phyloP scores from a whole-genome alignment of 192 early-diverging fungal genomes.

The Umbelopsis isabellina region DNA sequence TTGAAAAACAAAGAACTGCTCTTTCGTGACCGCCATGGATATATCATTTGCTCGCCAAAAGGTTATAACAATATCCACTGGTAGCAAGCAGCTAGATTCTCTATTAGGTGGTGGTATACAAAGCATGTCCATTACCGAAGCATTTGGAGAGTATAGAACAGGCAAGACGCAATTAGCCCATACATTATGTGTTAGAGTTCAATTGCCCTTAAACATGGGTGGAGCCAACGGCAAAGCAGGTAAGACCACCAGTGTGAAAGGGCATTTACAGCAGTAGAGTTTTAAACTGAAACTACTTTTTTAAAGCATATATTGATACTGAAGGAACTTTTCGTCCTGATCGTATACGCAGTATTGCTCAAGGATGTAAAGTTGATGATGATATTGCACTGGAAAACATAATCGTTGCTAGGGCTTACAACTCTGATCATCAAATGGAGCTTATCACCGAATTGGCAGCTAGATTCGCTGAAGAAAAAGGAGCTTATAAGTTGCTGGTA shows the following conservation, averaged over 20 bases:
- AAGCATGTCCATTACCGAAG: slow-evolving; percentile 83
- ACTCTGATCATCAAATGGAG: slow-evolving; percentile 85
- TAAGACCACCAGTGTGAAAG: background rate
- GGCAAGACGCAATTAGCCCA: slow-evolving; percentile 86
- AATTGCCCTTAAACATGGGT: slow-evolving; percentile 72
- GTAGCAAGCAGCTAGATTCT: slow-evolving; percentile 76
- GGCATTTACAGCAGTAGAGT: too few species aligned
- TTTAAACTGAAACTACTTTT: slow-evolving; percentile 7
- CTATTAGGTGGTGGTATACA: slow-evolving; percentile 82
- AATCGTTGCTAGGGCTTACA: slow-evolving; percentile 77
- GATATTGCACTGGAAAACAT: slow-evolving; percentile 79
- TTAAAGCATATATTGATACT: slow-evolving; percentile 45
- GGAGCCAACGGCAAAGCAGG: slow-evolving; percentile 76
- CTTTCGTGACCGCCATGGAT: slow-evolving; percentile 73
- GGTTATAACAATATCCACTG: slow-evolving; percentile 73
- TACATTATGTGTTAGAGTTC: slow-evolving; percentile 76
- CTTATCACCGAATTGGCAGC: slow-evolving; percentile 74
- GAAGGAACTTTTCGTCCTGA: slow-evolving; percentile 85
- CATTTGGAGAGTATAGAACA: slow-evolving; percentile 86
- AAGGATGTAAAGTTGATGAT: slow-evolving; percentile 64
- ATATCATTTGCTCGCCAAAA: slow-evolving; percentile 55
- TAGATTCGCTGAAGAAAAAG: slow-evolving; percentile 70
- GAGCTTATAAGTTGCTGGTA: slow-evolving; percentile 61
- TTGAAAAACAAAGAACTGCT: slow-evolving; percentile 39
- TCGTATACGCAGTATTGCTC: slow-evolving; percentile 74